Evolutionary conservation across 768 basidiomycete genomes (phyloP).

Genomic region (Serpula lacrymans): DNA sequence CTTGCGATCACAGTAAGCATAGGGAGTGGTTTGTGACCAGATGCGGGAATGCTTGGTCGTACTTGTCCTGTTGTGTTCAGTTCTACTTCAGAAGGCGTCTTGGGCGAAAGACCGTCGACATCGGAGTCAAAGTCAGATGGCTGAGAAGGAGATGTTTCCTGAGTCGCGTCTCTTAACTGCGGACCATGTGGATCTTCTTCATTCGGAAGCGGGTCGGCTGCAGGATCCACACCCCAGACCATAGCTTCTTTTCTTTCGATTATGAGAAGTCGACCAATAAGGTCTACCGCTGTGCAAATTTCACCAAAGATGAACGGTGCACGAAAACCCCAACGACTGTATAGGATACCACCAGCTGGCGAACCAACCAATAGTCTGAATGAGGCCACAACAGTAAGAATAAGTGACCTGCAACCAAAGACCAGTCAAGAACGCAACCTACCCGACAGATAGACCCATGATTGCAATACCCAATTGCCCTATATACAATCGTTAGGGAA

Average conservation of each 20-base stretch:
- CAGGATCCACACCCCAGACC: slow-evolving; percentile 45
- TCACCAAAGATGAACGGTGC: slow-evolving; percentile 58
- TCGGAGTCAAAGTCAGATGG: not conserved
- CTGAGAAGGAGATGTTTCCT: slow-evolving; percentile 4
- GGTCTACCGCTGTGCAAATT: slow-evolving; percentile 43
- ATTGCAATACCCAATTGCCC: slow-evolving; percentile 63
- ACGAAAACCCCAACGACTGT: slow-evolving; percentile 52
- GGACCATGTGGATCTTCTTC: no score
- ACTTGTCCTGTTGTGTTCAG: no score
- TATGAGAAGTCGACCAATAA: slow-evolving; percentile 50
- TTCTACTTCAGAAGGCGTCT: no score
- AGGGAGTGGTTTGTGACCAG: slow-evolving; percentile 28
- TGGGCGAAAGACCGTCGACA: no score
- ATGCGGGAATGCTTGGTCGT: slow-evolving; percentile 2
- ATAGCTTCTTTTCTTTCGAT: slow-evolving; percentile 54
- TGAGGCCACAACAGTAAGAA: not conserved
- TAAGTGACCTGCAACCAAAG: slow-evolving; percentile 1
- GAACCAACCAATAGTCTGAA: slow-evolving; percentile 52
- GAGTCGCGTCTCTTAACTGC: slow-evolving; percentile 4
- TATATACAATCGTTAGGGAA: slow-evolving; percentile 13
- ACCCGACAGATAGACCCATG: slow-evolving; percentile 57
- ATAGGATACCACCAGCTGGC: slow-evolving; percentile 55
- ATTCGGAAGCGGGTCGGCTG: no score
- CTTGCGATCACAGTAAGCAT: slow-evolving; percentile 38
- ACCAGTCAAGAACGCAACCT: slow-evolving; percentile 1